Percentiles rank a stretch among this genome's conserved stretches.
Conservation (phyloP, 805 yeast genomes). For the Candida methanosorbosa region DNA sequence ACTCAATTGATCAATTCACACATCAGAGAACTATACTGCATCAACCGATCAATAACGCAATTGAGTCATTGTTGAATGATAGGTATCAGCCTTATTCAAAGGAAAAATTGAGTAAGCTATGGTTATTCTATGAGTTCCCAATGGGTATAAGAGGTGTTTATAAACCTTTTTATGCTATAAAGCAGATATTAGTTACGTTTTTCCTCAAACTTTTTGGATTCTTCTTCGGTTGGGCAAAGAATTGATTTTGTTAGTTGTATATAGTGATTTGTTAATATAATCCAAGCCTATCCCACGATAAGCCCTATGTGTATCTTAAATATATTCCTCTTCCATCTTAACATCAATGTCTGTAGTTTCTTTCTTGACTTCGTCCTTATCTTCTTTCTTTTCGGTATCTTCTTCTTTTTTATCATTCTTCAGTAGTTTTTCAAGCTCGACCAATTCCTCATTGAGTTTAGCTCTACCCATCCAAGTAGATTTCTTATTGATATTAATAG, state of each 20-base stretch:
- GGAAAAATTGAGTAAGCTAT: slow-evolving; percentile 13
- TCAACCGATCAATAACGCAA: slow-evolving; percentile 46
- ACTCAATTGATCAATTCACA: slow-evolving; percentile 63
- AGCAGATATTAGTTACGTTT: not conserved
- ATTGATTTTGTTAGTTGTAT: too few species aligned
- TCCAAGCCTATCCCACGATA: slow-evolving; percentile 2
- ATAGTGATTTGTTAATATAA: not conserved
- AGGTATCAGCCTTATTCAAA: slow-evolving; percentile 58
- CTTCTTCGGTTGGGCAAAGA: too few species aligned
- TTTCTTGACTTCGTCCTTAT: slow-evolving; percentile 1
- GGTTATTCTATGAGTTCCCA: not conserved
- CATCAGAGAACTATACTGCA: slow-evolving; percentile 62
- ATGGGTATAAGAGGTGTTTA: not conserved
- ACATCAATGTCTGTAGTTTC: slow-evolving; percentile 1
- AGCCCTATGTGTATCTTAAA: too few species aligned
- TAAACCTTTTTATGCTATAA: not conserved
- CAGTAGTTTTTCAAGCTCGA: slow-evolving; percentile 21
- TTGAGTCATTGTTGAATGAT: slow-evolving; percentile 46
- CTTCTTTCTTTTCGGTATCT: slow-evolving; percentile 1
- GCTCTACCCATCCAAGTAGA: slow-evolving; percentile 58
- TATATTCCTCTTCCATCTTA: not conserved
- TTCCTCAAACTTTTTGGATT: too few species aligned
- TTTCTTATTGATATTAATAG: slow-evolving; percentile 60
- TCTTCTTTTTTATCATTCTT: slow-evolving; percentile 1
- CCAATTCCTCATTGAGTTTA: slow-evolving; percentile 43